Base-by-base conservation (phyloP, 2,329 filamentous ascomycete genomes). In the Aspergillus hiratsukae region DNA sequence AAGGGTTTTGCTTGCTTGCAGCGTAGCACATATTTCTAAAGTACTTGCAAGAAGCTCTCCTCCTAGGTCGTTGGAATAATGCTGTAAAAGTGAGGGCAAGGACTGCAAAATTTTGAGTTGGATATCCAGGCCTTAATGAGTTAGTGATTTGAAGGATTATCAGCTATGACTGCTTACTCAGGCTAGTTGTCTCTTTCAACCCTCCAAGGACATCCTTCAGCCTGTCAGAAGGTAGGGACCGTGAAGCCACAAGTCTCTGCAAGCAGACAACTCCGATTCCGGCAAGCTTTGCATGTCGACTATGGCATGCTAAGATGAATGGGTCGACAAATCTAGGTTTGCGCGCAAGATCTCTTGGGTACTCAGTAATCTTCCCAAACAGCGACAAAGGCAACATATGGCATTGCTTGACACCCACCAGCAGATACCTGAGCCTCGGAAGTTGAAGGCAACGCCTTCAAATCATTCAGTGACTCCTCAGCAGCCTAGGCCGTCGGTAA, bases 31-130 rank as follows among this genome's bases (percentile, higher is more conserved):
- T 69, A 96, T 90, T 70, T 96, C 92, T 62, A 99, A 76, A 0
- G 90, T 85, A 9, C 85, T 90, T 28, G 91, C 88, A 41, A 99
- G 81, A 35, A 96, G 78, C 58, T 93, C 88, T 1, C 89, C 91
- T 58, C 87, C 86, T 40, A 99, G 78, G 55, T 96, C 89, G 37
- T 83, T 81, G 0, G 90, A 85, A 74, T 97, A 97, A 66, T 96
- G 96, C 64, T 97, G 92, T 25, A 97, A 76, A 37, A 99, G 75
- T 1, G 91, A 90, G 3, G 94, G 94, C 17, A 99, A 76, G 1
- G 91, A 91, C 72, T 99, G 94, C 14, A 99, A 78, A 52, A 97
- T 94, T 74, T 97, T 97, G 63, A 99, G 84, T 70, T 99, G 94
- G 2, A 97, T 89, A 75, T 99, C 94, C 57, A 96, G 78, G 52